Conservation (phyloP, 1,284 basidiomycete species). For the Austropuccinia psidii region DNA sequence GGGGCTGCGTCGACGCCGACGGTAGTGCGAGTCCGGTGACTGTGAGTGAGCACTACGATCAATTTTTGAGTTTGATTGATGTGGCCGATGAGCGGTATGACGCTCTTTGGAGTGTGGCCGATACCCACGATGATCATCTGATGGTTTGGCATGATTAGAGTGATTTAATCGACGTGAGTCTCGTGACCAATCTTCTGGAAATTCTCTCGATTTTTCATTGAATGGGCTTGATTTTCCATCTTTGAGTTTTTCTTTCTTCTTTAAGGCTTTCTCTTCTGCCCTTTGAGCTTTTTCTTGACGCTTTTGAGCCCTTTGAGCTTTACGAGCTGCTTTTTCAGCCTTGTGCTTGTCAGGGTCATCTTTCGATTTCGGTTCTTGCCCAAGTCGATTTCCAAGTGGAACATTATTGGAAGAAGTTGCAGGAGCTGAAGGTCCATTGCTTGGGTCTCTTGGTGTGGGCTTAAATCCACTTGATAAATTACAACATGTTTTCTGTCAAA, state of each 20-base stretch:
- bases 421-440: background rate
- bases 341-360: background rate
- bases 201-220: background rate
- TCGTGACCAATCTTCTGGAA: background rate
- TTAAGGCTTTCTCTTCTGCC: background rate
- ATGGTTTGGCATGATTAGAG: no score
- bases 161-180: background rate
- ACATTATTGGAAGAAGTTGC: constrained; percentile 22
- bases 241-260: background rate
- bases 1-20: background rate
- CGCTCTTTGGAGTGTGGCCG: background rate
- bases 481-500: background rate
- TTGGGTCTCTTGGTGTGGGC: background rate
- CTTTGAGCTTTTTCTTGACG: background rate
- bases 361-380: background rate
- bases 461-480: constrained; percentile 25
- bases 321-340: constrained; percentile 23
- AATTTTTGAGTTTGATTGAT: background rate
- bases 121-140: background rate
- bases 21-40: background rate
- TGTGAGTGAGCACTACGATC: background rate
- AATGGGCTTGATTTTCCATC: background rate
- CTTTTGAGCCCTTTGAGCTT: constrained; percentile 4
- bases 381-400: background rate
- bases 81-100: background rate